These are phyloP conservation scores for Extremus antarcticus DNA, from an alignment of 495 filamentous ascomycete genomes.

Conservation along the genomic window DNA sequence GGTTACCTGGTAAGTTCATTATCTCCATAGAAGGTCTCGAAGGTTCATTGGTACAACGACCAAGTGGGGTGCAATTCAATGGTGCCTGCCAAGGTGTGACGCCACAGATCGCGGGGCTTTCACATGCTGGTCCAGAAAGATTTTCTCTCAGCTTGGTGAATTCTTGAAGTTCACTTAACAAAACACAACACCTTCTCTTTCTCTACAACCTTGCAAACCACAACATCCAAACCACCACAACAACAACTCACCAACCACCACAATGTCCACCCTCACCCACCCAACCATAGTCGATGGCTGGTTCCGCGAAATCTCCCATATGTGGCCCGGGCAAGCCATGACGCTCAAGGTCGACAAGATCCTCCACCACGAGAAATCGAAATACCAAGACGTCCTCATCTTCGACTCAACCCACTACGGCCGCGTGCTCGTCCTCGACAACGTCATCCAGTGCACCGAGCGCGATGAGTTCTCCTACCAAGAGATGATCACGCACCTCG, in stretches of 20 bases:
- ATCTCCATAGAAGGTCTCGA: no score
- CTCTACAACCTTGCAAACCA: background rate
- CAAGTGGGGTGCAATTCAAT: no score
- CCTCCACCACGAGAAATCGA: conserved; percentile 95
- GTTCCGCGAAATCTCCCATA: conserved; percentile 95
- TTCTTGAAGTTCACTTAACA: no score
- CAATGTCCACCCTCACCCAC: conserved; percentile 43
- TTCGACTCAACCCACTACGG: conserved; percentile 96
- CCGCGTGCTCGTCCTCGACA: conserved; percentile 94
- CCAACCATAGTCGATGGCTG: conserved; percentile 81
- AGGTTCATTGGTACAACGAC: no score
- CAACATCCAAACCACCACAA: background rate
- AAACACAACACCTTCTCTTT: no score
- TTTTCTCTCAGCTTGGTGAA: no score
- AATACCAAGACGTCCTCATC: conserved; percentile 97
- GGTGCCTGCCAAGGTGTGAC: no score
- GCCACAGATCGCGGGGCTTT: no score
- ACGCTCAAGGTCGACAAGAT: conserved; percentile 95
- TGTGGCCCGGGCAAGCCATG: conserved; percentile 99
- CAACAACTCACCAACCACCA: background rate
- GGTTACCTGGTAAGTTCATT: no score
- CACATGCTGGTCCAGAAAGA: no score
- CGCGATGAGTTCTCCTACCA: conserved; percentile 94
- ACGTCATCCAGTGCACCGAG: conserved; percentile 97
- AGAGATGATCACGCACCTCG: conserved; percentile 99